Evolutionary conservation across 1,284 basidiomycete genomes (phyloP).

Genomic region (Peniophora sp.): DNA sequence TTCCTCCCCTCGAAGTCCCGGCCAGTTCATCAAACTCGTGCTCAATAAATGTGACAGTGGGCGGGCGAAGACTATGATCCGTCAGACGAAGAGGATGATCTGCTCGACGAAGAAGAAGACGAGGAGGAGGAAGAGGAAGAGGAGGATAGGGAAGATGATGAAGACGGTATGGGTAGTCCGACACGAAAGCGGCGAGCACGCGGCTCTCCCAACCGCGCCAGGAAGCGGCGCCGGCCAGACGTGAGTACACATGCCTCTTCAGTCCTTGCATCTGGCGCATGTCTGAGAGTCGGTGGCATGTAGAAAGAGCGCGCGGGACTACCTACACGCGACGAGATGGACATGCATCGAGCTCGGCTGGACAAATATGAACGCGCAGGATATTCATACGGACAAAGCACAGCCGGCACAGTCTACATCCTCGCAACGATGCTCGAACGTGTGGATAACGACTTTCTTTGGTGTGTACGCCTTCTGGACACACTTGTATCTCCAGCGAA

Average conservation of each 20-base stretch:
- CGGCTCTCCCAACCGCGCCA: slow-evolving; percentile 41
- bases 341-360: slow-evolving; percentile 53
- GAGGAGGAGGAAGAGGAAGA: slow-evolving; percentile 36
- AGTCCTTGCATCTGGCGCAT: background rate
- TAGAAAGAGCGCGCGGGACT: slow-evolving; percentile 28
- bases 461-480: slow-evolving; percentile 38
- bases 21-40: too few relatives aligned
- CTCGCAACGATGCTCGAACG: slow-evolving; percentile 86
- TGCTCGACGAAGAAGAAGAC: slow-evolving; percentile 24
- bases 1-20: too few relatives aligned
- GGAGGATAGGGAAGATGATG: slow-evolving; percentile 39
- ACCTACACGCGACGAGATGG: slow-evolving; percentile 65
- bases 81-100: slow-evolving; percentile 31
- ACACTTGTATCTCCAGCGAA: background rate
- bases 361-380: slow-evolving; percentile 84
- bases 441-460: slow-evolving; percentile 89
- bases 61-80: slow-evolving; percentile 45
- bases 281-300: background rate
- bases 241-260: slow-evolving; percentile 21
- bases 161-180: slow-evolving; percentile 29
- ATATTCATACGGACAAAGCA: slow-evolving; percentile 85
- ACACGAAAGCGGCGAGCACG: slow-evolving; percentile 31
- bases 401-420: slow-evolving; percentile 84
- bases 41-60: slow-evolving; percentile 36
- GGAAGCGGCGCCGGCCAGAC: slow-evolving; percentile 37